A percentile compares a stretch with the other conserved stretches of the same genome.
phyloP scores from a whole-genome alignment of 176 grass and related monocot species.

The Avena insularis region DNA sequence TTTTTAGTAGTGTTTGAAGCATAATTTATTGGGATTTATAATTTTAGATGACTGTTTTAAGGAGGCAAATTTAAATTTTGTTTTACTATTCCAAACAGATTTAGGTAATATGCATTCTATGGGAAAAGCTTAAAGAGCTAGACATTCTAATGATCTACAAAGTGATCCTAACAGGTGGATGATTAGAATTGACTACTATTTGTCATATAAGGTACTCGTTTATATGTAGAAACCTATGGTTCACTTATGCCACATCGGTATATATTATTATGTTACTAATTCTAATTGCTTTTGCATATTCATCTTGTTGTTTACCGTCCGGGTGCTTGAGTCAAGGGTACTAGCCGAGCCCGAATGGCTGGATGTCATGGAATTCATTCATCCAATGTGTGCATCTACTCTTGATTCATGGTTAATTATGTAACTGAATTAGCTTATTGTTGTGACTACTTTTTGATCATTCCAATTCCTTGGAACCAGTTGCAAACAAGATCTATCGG shows the following conservation, averaged over 20 bases:
- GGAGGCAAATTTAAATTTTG: no score
- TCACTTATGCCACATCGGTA: conserved; percentile 1
- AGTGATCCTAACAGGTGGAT: no score
- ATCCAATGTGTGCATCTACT: conserved; percentile 61
- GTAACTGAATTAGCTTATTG: neutral
- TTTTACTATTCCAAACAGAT: no score
- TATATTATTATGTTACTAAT: conserved; percentile 17
- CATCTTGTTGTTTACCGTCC: conserved; percentile 94
- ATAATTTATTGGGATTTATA: no score
- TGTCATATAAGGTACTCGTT: conserved; percentile 54
- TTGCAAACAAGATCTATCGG: conserved; percentile 73
- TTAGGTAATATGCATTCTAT: no score
- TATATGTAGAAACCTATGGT: conserved; percentile 19
- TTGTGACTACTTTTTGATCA: conserved; percentile 36
- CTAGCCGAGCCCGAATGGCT: conserved; percentile 86
- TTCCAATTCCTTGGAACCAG: conserved; percentile 49
- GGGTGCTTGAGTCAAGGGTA: conserved; percentile 92
- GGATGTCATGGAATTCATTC: conserved; percentile 98
- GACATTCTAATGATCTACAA: no score
- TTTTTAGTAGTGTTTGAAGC: no score
- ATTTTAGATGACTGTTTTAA: no score
- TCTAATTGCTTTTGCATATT: conserved; percentile 67
- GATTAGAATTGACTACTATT: no score
- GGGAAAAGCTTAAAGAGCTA: no score
- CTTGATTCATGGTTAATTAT: conserved; percentile 17